Evolutionary conservation across 2,329 filamentous ascomycete genomes (phyloP).

Genomic region (Penicillium glabrum): DNA sequence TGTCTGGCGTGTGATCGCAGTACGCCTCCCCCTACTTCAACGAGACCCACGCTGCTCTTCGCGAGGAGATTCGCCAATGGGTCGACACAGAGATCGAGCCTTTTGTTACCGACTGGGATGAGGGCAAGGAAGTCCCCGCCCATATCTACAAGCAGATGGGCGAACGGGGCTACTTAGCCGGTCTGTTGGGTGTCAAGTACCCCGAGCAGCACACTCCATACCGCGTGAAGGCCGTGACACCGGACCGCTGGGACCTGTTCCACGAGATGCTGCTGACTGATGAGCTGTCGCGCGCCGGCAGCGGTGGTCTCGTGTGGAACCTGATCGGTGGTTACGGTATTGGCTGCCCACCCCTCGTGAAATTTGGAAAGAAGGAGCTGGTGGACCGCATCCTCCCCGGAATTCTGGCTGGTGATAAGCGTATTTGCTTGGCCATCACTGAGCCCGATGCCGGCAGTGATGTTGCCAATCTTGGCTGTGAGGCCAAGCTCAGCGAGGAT

Average conservation of each 20-base stretch:
- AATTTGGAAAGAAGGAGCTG: conserved; percentile 83
- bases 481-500: conserved; percentile 91
- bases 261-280: conserved; percentile 96
- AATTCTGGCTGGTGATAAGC: conserved; percentile 88
- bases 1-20: conserved; percentile 44
- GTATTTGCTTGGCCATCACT: conserved; percentile 95
- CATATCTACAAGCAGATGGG: conserved; percentile 96
- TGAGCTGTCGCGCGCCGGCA: conserved; percentile 84
- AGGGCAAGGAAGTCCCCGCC: conserved; percentile 84
- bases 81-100: conserved; percentile 87
- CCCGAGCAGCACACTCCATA: conserved; percentile 72
- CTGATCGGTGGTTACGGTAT: conserved; percentile 96
- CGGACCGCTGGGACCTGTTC: conserved; percentile 97
- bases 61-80: conserved; percentile 89
- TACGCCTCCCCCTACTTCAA: conserved; percentile 98
- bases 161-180: conserved; percentile 85
- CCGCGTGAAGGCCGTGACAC: conserved; percentile 71
- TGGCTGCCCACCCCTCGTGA: conserved; percentile 84
- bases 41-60: conserved; percentile 85
- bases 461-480: conserved; percentile 91
- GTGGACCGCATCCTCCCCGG: conserved; percentile 85
- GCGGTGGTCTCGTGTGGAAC: conserved; percentile 95
- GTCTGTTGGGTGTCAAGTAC: conserved; percentile 77
- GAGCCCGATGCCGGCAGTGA: conserved; percentile 94
- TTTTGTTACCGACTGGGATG: conserved; percentile 93